Evolutionary conservation across 345 rosid species (phyloP), one percentile per base, ranked within the genome.

Genomic region (Boechera divaricarpa): DNA sequence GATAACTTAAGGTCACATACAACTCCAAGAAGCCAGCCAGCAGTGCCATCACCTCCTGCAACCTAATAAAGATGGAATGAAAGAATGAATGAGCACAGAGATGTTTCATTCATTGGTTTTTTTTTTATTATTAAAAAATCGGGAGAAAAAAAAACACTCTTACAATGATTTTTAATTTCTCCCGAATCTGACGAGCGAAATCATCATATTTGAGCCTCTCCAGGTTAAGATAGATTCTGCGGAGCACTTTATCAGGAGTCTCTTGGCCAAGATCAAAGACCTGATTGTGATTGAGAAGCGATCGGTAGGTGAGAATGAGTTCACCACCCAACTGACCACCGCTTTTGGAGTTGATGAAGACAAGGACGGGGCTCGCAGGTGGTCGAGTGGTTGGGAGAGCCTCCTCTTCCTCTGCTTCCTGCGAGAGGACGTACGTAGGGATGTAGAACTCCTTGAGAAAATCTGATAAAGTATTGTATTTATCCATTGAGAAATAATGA

Each of bases 31-130:
- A 92, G 92, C 99, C 99, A 94, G 5, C 97, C 91, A 68, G 98
- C 99, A 3, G 99, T 95, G 63, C 99, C 99, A 84, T 95, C 99
- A 15, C 99, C 98, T 78, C 99, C 98, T 63, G 97, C 97, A 81
- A 90, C 98, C 98, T 41, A 10, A 44, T 5, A 73, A 21, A 0
- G 3, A 60, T 36, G 44, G 10, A 16, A 31, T 56, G 38, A 32
- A 13, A 11, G 5, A 21, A 21, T 21, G 24, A 21, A 21, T 21
- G 24, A 21, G 24, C 24, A 21, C 24, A 21, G 24, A 11, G 3
- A 45, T 45, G 49, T 45, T 45, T 47, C 48, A 39, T 39, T 39
- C 44, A 39, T 9, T 47, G n/a, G 15, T 12, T 42, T 28, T 28
- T 21, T 21, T 21, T 21, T 21, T 21, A 21, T 41, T 11, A 42